Evolutionary conservation across 805 yeast genomes (phyloP).

Genomic region (Cyberlindnera meyerae): DNA sequence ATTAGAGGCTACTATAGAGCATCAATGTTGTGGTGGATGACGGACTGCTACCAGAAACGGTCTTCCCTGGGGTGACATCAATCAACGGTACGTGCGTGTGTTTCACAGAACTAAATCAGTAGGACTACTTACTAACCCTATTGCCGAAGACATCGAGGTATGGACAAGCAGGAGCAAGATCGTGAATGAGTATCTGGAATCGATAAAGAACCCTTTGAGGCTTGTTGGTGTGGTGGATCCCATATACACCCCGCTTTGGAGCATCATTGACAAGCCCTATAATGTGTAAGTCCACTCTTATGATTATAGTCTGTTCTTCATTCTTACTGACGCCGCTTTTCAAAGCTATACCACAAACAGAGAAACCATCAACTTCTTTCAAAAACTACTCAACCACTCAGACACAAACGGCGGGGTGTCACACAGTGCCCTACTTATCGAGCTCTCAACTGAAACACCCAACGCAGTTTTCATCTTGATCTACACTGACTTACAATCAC

Average conservation of each 20-base stretch:
- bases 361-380: constrained; percentile 10
- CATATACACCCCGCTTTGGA: constrained; percentile 22
- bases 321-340: too few relatives aligned
- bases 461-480: constrained; percentile 15
- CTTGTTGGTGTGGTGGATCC: constrained; percentile 21
- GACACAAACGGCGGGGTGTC: constrained; percentile 7
- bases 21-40: constrained; percentile 1
- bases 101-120: too few relatives aligned
- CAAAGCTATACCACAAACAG: constrained; percentile 18
- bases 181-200: constrained; percentile 17
- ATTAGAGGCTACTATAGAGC: constrained; percentile 14
- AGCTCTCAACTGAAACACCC: constrained; percentile 1
- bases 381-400: constrained; percentile 18
- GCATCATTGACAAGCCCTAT: constrained; percentile 26
- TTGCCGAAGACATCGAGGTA: constrained; percentile 18
- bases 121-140: not conserved
- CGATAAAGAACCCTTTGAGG: constrained; percentile 4
- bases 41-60: not conserved
- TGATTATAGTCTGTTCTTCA: too few relatives aligned
- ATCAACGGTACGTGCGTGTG: constrained; percentile 6
- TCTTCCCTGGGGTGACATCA: not conserved
- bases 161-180: constrained; percentile 26
- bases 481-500: constrained; percentile 14
- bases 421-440: constrained; percentile 14
- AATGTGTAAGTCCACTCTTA: constrained; percentile 25